These are phyloP conservation scores for Terana coerulea DNA, from an alignment of 768 basidiomycete species.

Conservation along the genomic window DNA sequence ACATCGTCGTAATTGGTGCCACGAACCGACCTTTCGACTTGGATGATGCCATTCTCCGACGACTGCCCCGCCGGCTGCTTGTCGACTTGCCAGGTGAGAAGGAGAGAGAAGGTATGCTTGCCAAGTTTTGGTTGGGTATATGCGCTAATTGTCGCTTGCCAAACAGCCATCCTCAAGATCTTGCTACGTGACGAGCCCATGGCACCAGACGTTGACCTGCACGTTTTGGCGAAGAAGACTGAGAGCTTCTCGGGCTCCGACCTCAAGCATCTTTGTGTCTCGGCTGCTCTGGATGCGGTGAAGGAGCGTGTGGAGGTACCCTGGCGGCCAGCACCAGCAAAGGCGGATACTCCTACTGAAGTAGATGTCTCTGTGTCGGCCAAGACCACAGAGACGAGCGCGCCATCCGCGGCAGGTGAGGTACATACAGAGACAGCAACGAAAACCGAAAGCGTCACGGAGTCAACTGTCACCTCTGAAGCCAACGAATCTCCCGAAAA, in stretches of 20 bases:
- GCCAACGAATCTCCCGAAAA: not conserved
- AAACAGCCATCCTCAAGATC: conserved; percentile 80
- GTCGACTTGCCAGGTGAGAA: conserved; percentile 86
- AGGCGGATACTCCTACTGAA: not conserved
- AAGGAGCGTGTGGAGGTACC: conserved; percentile 82
- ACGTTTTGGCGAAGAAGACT: conserved; percentile 61
- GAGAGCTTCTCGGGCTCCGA: conserved; percentile 93
- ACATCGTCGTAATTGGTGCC: conserved; percentile 88
- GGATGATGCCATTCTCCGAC: conserved; percentile 88
- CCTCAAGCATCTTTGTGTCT: conserved; percentile 90
- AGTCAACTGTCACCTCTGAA: not conserved
- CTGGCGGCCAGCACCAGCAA: conserved; percentile 44
- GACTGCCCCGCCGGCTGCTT: conserved; percentile 80
- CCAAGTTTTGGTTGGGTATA: conserved; percentile 2
- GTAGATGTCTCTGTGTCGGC: not conserved
- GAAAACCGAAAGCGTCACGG: no score
- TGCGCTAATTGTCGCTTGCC: not conserved
- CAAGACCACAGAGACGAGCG: no score
- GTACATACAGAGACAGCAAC: no score
- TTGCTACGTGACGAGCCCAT: conserved; percentile 78
- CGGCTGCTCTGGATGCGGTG: conserved; percentile 87
- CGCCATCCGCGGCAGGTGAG: no score
- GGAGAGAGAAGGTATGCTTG: conserved; percentile 71
- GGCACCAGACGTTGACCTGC: conserved; percentile 58
- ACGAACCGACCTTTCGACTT: conserved; percentile 91